Evolutionary conservation across 169 alveolate species (phyloP), one percentile per base, ranked within the genome.

Genomic region (Cryptosporidium xiaoi): DNA sequence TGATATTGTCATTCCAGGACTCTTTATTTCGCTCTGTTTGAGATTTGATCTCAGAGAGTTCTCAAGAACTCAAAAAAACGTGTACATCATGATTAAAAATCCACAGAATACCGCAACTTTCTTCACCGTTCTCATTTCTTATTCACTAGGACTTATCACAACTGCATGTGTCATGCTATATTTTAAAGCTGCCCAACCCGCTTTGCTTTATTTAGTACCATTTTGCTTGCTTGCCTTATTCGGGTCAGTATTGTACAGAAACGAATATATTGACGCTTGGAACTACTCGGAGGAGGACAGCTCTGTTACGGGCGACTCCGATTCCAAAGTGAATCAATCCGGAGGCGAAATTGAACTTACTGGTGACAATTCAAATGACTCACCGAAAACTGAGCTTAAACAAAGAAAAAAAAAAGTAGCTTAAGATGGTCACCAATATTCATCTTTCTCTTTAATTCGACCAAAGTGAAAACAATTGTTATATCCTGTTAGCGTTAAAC

Each of bases 1-100:
- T 12, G 99, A 97, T 83, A 95, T 97, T 82, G 97, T 97, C 13
- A 93, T 97, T 27, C 99, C 99, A 29, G 99, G 99, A 10, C 92
- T 97, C 18, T 95, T 95, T 82, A 94, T 97, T 51, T 93, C 98
- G 40, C 82, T 97, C 68, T 93, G 96, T 64, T 91, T 97, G 64
- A 93, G 98, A 90, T 96, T 91, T 85, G 98, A 96, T 55, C 83
- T 93, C 44, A 89, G 83, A 53, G 91, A 91, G 40, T 48, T 65
- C 20, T 82, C 89, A 36, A 84, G 83, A 90, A 55, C 71, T 67
- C 82, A 64, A 44, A 65, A 84, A 48, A 90, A 83, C 33, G 65
- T 84, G 46, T 40, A 56, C 64, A 58, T 15, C 44, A 64, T 90
- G 44, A 87, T 82, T 51, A 34, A 5, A 66, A 71, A 33, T 44